Percentiles rank a stretch among this genome's conserved stretches.
Conservation (phyloP, 2,329 filamentous ascomycete species). For the Diaporthe citri region DNA sequence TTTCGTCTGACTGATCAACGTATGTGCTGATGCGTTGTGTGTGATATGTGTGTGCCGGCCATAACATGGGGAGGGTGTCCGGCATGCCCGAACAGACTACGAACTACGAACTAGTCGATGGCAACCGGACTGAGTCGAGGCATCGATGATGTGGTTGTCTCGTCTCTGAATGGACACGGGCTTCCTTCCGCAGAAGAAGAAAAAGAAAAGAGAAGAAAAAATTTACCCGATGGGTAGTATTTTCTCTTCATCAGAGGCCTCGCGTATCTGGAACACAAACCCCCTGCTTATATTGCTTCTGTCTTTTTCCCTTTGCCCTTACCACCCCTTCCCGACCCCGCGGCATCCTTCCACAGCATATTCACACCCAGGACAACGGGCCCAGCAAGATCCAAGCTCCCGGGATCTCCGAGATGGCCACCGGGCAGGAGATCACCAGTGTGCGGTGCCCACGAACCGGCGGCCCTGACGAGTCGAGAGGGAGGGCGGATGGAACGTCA, state of each 20-base stretch:
- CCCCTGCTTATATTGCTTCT: background rate
- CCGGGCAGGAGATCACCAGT: conserved; percentile 8
- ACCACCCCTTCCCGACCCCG: background rate
- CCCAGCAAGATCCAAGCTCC: conserved; percentile 16
- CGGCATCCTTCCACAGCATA: background rate
- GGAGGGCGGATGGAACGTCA: conserved; percentile 16
- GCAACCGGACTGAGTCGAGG: conserved; percentile 14
- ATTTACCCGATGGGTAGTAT: background rate
- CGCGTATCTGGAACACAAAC: background rate
- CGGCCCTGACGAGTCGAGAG: conserved; percentile 20
- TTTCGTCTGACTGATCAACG: conserved; percentile 10
- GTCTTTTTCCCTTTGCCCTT: background rate
- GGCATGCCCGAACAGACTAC: conserved; percentile 10
- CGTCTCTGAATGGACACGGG: background rate
- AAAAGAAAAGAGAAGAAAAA: background rate
- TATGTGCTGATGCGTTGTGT: background rate
- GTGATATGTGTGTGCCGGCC: background rate
- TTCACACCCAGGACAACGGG: background rate
- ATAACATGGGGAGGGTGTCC: conserved; percentile 1
- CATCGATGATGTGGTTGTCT: conserved; percentile 7
- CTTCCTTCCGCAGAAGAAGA: background rate
- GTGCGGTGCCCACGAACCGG: background rate
- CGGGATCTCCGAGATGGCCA: conserved; percentile 1
- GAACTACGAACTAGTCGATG: conserved; percentile 23
- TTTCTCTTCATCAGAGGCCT: background rate